These are phyloP conservation scores for Mycena amicta DNA, from an alignment of 768 basidiomycete genomes.

Conservation along the genomic window DNA sequence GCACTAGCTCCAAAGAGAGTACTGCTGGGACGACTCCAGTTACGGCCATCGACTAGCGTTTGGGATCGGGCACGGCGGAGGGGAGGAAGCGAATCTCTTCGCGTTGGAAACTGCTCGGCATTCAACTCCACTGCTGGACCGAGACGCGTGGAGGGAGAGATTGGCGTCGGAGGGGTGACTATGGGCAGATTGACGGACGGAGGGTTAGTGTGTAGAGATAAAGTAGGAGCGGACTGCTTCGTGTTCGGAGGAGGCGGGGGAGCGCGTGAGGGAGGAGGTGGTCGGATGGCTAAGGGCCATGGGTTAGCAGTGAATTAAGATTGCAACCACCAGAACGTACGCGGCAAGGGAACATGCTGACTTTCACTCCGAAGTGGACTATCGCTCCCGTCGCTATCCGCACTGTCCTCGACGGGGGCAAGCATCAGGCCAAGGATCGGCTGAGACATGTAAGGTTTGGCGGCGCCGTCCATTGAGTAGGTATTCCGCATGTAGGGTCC, in stretches of 20 bases:
- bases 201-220: background rate
- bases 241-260: conserved; percentile 9
- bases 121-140: conserved; percentile 1
- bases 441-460: conserved; percentile 51
- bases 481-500: conserved; percentile 30
- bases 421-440: conserved; percentile 36
- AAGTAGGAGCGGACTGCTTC: background rate
- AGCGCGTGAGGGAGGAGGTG: conserved; percentile 13
- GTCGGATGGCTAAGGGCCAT: background rate
- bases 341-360: background rate
- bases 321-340: background rate
- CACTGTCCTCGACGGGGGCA: conserved; percentile 22
- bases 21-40: conserved; percentile 18
- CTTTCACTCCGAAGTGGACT: conserved; percentile 20
- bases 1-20: background rate
- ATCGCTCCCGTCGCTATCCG: conserved; percentile 27
- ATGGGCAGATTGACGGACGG: conserved; percentile 1
- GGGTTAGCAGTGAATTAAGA: background rate
- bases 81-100: conserved; percentile 22
- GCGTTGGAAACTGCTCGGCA: conserved; percentile 21
- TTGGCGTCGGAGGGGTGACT: background rate
- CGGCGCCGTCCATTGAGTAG: conserved; percentile 35
- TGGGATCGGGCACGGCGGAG: conserved; percentile 18
- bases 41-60: background rate
- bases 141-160: background rate